phyloP scores from a whole-genome alignment of 768 basidiomycete genomes.

The Suillus variegatus region DNA sequence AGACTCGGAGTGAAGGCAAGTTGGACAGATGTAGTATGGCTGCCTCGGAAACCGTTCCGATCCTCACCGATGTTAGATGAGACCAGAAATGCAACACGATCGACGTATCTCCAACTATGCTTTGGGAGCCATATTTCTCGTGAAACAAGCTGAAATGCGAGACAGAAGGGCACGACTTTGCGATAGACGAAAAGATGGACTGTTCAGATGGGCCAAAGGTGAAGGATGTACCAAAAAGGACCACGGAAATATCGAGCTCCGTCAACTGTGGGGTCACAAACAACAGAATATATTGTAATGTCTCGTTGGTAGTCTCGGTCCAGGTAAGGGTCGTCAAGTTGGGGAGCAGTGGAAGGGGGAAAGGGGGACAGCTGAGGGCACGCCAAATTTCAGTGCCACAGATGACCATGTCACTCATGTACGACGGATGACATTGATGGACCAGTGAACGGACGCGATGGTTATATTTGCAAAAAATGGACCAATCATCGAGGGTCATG shows the following conservation, averaged over 20 bases:
- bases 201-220: background rate
- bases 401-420: background rate
- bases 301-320: background rate
- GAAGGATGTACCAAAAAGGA: background rate
- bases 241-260: background rate
- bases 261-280: background rate
- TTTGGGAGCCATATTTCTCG: no score
- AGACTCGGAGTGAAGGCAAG: background rate
- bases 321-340: background rate
- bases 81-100: background rate
- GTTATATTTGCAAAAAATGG: background rate
- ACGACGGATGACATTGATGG: background rate
- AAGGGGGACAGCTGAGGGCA: background rate
- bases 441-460: constrained; percentile 11
- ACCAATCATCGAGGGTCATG: background rate
- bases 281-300: no score
- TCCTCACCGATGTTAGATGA: background rate
- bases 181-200: background rate
- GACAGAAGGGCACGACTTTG: background rate
- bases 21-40: background rate
- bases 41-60: background rate
- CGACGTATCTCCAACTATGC: background rate
- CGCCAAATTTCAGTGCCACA: background rate
- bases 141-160: background rate
- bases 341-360: background rate